phyloP scores from a whole-genome alignment of 2,329 filamentous ascomycete species.

The Amylocarpus encephaloides region DNA sequence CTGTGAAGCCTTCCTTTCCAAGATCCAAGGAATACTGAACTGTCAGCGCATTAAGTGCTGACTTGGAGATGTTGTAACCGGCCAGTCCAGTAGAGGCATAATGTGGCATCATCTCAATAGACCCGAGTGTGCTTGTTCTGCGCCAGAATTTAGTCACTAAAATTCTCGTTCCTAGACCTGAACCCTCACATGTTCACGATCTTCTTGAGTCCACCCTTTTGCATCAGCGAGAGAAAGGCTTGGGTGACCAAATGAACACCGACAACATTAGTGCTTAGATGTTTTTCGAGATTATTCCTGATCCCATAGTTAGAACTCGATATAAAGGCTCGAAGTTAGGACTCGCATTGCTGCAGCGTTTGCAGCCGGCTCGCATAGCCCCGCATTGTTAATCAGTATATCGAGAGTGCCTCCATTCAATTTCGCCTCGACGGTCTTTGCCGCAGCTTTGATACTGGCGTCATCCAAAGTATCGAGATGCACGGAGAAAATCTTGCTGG shows the following conservation, averaged over 20 bases:
- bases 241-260: slow-evolving; percentile 35
- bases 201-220: slow-evolving; percentile 15
- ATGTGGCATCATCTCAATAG: not conserved
- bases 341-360: not conserved
- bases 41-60: not conserved
- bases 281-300: slow-evolving; percentile 26
- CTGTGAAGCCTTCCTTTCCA: slow-evolving; percentile 35
- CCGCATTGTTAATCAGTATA: slow-evolving; percentile 38
- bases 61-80: not conserved
- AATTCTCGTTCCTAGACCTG: too few species aligned
- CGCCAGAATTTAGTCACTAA: not conserved
- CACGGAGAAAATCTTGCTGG: slow-evolving; percentile 33
- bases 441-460: slow-evolving; percentile 32
- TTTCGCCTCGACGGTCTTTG: slow-evolving; percentile 27
- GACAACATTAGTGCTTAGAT: slow-evolving; percentile 34
- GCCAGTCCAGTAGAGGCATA: not conserved
- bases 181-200: slow-evolving; percentile 16
- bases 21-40: not conserved
- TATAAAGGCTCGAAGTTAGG: too few species aligned
- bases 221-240: slow-evolving; percentile 15
- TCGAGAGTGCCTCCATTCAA: slow-evolving; percentile 37
- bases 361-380: not conserved
- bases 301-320: not conserved
- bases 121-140: not conserved
- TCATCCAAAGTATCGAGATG: slow-evolving; percentile 34